These are phyloP conservation scores for Manihot esculenta DNA, from an alignment of 441 rosid genomes.

Conservation along the genomic window DNA sequence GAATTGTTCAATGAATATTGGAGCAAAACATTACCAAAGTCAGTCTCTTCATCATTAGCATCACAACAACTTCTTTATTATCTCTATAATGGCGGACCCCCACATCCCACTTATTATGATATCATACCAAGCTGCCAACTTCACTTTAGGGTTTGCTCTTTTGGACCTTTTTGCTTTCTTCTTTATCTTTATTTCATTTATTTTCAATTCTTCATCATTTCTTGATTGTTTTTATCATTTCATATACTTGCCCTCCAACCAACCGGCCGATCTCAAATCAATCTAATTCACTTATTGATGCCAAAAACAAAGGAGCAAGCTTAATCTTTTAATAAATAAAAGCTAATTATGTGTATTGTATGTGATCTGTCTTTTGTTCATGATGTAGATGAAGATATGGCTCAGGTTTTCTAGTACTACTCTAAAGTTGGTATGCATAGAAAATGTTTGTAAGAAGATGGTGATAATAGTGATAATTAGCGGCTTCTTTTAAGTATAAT, in stretches of 20 bases:
- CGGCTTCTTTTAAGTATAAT: no score
- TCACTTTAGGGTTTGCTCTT: conserved; percentile 25
- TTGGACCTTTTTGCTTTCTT: conserved; percentile 24
- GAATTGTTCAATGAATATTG: conserved; percentile 38
- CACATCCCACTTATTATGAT: conserved; percentile 40
- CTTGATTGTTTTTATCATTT: conserved; percentile 32
- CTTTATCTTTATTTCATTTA: conserved; percentile 5
- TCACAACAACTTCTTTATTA: conserved; percentile 9
- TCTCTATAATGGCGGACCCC: conserved; percentile 39
- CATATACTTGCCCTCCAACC: conserved; percentile 24
- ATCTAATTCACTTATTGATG: no score
- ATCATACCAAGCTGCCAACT: conserved; percentile 26
- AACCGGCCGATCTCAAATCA: conserved; percentile 20
- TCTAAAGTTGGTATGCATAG: background rate
- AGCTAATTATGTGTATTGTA: no score
- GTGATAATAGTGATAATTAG: background rate
- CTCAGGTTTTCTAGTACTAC: conserved; percentile 1
- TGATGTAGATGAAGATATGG: background rate
- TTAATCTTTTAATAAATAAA: no score
- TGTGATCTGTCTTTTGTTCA: background rate
- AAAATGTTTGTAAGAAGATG: background rate
- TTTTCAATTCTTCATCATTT: conserved; percentile 18
- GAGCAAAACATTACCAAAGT: conserved; percentile 14
- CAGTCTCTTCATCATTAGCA: conserved; percentile 30
- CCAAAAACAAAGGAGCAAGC: no score